These are phyloP conservation scores for Tuctoria greenei DNA, from an alignment of 176 grass and related monocot genomes.

Conservation along the genomic window DNA sequence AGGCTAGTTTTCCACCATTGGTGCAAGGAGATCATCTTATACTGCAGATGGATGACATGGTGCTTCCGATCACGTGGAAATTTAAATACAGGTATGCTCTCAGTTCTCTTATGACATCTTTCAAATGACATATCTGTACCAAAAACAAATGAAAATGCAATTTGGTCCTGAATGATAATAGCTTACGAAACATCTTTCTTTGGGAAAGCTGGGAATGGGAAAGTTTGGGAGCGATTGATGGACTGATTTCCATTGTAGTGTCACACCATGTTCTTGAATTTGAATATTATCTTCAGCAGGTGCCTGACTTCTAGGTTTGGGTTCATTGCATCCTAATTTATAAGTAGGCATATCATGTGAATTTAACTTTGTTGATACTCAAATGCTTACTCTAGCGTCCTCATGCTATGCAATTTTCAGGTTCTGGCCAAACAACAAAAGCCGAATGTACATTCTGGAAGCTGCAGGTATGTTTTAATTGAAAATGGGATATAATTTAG, in stretches of 20 bases:
- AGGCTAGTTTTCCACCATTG: constrained; percentile 78
- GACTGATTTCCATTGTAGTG: neutral
- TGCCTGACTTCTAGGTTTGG: neutral
- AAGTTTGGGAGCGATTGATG: neutral
- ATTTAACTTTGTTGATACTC: neutral
- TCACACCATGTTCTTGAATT: neutral
- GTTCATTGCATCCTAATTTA: constrained; percentile 16
- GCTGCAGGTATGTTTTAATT: constrained; percentile 54
- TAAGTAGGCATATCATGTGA: neutral
- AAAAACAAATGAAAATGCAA: neutral
- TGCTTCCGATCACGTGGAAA: constrained; percentile 68
- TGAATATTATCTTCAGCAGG: neutral
- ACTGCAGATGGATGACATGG: constrained; percentile 80
- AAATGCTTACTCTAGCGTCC: constrained; percentile 6
- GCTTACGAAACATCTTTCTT: constrained; percentile 3
- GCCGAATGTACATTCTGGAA: constrained; percentile 94
- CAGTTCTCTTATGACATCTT: neutral
- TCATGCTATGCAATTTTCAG: constrained; percentile 41
- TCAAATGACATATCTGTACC: neutral
- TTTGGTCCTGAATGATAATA: neutral
- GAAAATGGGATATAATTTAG: neutral
- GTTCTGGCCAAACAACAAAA: constrained; percentile 97
- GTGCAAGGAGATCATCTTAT: constrained; percentile 66
- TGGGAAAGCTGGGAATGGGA: constrained; percentile 24
- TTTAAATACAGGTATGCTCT: constrained; percentile 80